Evolutionary conservation across 371 early-diverging fungal species (phyloP).

Genomic region (Mucor circinelloides): DNA sequence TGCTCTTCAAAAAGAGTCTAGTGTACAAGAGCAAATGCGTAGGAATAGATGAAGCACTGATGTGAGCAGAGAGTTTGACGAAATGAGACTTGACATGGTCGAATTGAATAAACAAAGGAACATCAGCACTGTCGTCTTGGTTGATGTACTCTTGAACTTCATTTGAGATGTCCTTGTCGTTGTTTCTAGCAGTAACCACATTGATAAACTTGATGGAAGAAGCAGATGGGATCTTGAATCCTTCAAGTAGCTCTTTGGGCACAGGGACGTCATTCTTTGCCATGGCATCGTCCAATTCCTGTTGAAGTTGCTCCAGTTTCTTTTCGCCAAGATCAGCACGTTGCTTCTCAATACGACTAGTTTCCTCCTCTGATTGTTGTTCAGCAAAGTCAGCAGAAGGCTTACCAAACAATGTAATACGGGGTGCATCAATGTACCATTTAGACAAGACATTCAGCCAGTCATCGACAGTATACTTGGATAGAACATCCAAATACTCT

Average conservation of each 20-base stretch:
- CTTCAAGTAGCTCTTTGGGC: slow-evolving; percentile 61
- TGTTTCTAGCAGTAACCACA: slow-evolving; percentile 59
- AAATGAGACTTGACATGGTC: slow-evolving; percentile 70
- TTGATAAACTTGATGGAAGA: slow-evolving; percentile 65
- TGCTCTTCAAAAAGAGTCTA: slow-evolving; percentile 57
- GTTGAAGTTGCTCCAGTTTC: slow-evolving; percentile 53
- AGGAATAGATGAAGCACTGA: slow-evolving; percentile 54
- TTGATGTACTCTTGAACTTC: slow-evolving; percentile 58
- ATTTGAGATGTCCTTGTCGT: slow-evolving; percentile 45
- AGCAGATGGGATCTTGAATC: slow-evolving; percentile 61
- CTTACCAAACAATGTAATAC: slow-evolving; percentile 58
- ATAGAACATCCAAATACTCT: slow-evolving; percentile 50
- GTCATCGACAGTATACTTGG: slow-evolving; percentile 45
- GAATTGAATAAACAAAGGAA: slow-evolving; percentile 67
- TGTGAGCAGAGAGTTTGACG: slow-evolving; percentile 52
- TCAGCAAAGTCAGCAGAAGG: slow-evolving; percentile 67
- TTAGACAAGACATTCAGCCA: slow-evolving; percentile 55
- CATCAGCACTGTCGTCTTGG: slow-evolving; percentile 42
- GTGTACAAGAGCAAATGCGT: slow-evolving; percentile 59
- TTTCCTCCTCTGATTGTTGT: slow-evolving; percentile 57
- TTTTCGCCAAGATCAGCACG: slow-evolving; percentile 53
- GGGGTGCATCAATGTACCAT: slow-evolving; percentile 59
- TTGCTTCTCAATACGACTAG: slow-evolving; percentile 58
- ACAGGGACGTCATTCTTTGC: slow-evolving; percentile 58
- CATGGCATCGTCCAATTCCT: slow-evolving; percentile 55